Evolutionary conservation across 176 grass and related monocot genomes (phyloP), one percentile per base, ranked within the genome.

Genomic region (Avena insularis): DNA sequence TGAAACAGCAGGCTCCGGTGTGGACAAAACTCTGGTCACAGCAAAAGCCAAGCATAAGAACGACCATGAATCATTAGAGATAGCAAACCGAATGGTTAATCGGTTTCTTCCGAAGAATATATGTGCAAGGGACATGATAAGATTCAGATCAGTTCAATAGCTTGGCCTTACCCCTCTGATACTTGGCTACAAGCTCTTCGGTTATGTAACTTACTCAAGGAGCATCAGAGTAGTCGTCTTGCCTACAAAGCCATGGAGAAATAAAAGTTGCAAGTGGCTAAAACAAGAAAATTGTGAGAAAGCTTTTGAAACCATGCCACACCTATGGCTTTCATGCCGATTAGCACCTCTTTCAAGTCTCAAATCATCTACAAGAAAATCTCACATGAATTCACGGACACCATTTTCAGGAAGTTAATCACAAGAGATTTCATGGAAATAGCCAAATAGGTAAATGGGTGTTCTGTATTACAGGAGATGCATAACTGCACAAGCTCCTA

Each of bases 291-390:
- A 54, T 46, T 54, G n/a, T 33, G 62, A 78, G 20, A 9, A 56
- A 8, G 46, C 35, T 12, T 61, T 35, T 35, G 35, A 62, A 49
- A 81, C 29, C 12, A 5, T 35, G 31, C 27, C 6, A 12, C 0
- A 98, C 93, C 95, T 95, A 93, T 91, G 2, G 70, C 78, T 62
- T 92, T 98, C 95, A 95, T 95, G 46, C 93, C 91, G 27, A 98
- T 57, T 48, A 93, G 57, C 19, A 92, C 91, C n/a, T 98, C 93
- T 86, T 84, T 95, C 12, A 97, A 87, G 29, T 89, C 91, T 27
- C 38, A 77, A 88, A 97, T 93, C 21, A 93, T 93, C 93, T 97
- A 83, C 63, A 86, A 9, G 85, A 2, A n/a, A 71, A 45, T 1
- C 2, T 35, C 35, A 35, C 35, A 35, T 35, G 35, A 35, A 35